Conservation (phyloP, 192 early-diverging fungal genomes). For the Podila verticillata region DNA sequence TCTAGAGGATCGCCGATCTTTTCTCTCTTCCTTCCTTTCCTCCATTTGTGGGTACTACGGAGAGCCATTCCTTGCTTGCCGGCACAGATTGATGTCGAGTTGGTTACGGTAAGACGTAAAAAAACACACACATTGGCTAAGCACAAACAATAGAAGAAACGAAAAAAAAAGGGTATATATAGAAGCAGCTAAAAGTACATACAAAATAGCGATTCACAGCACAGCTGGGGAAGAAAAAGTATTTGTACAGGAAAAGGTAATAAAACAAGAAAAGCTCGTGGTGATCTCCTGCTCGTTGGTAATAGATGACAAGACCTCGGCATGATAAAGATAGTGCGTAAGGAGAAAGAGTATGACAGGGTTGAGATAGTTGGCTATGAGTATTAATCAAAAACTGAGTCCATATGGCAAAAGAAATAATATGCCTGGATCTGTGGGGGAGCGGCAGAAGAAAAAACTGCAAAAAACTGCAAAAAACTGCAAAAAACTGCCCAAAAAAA, state of each 20-base stretch:
- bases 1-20: too few relatives aligned
- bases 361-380: too few relatives aligned
- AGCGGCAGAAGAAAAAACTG: neutral
- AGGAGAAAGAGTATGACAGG: neutral
- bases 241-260: neutral
- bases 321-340: neutral
- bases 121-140: too few relatives aligned
- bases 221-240: neutral
- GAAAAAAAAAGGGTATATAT: neutral
- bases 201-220: constrained; percentile 3
- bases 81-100: too few relatives aligned
- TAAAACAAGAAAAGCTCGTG: neutral
- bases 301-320: too few relatives aligned
- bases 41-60: too few relatives aligned
- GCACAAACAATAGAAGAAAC: neutral
- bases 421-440: neutral
- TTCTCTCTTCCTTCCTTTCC: too few relatives aligned
- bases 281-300: neutral
- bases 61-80: too few relatives aligned
- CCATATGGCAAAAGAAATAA: neutral
- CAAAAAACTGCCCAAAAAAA: neutral
- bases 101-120: too few relatives aligned
- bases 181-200: constrained; percentile 7
- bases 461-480: neutral
- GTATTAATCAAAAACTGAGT: neutral